Percentiles rank a stretch among this genome's conserved stretches.
These are phyloP conservation scores for Coemansia sp. DNA, from an alignment of 192 early-diverging fungal species.

Conservation along the genomic window DNA sequence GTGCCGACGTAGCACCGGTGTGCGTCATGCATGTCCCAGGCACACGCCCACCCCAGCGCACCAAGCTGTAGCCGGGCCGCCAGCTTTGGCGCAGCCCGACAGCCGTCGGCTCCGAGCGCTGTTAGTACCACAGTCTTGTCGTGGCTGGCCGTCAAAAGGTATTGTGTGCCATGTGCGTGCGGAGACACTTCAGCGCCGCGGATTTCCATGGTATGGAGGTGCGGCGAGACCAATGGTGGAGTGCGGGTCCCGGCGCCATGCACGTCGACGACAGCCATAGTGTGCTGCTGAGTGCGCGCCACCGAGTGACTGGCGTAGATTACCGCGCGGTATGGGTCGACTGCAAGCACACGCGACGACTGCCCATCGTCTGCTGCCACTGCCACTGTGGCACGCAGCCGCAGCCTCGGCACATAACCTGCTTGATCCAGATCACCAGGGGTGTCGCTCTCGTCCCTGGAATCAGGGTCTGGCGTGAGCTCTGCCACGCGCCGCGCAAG, in stretches of 20 bases:
- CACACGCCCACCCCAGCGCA: slow-evolving; percentile 36
- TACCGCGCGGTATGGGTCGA: slow-evolving; percentile 15
- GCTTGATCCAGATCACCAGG: not conserved
- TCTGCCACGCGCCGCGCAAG: slow-evolving; percentile 3
- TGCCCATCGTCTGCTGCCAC: not conserved
- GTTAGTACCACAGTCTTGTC: slow-evolving; percentile 32
- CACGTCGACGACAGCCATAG: slow-evolving; percentile 22
- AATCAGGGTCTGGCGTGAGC: not conserved
- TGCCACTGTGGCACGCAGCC: slow-evolving; percentile 14
- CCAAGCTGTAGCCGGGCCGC: slow-evolving; percentile 4
- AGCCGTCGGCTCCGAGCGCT: slow-evolving; percentile 1
- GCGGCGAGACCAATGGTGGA: slow-evolving; percentile 14
- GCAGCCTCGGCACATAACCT: slow-evolving; percentile 1
- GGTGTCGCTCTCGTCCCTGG: too few relatives aligned
- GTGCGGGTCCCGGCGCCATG: not conserved
- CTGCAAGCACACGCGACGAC: slow-evolving; percentile 18
- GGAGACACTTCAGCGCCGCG: slow-evolving; percentile 35
- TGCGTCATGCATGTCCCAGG: slow-evolving; percentile 19
- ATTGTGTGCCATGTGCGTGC: slow-evolving; percentile 9
- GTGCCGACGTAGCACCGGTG: slow-evolving; percentile 20
- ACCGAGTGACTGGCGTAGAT: slow-evolving; percentile 24
- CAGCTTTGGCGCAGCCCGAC: slow-evolving; percentile 7
- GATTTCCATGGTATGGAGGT: slow-evolving; percentile 19
- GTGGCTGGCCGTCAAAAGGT: slow-evolving; percentile 45
- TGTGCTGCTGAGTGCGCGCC: slow-evolving; percentile 5